Base-by-base conservation (phyloP, 2,329 filamentous ascomycete species). In the Biscogniauxia sp. region DNA sequence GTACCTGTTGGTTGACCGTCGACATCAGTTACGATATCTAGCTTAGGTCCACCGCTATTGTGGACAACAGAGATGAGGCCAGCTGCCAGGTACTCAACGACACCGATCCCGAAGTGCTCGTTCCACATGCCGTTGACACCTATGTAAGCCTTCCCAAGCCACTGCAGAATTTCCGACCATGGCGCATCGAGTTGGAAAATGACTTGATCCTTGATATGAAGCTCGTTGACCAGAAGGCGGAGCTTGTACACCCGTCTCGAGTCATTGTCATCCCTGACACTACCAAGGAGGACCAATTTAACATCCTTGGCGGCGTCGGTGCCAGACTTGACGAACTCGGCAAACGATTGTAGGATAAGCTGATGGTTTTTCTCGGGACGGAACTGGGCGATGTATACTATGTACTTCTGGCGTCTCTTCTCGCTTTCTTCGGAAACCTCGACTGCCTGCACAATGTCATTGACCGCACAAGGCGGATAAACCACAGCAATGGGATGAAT, bases 81-180 rank as follows among this genome's bases (percentile, higher is more conserved):
- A 0, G 95, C 95, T 3, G 95, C 95, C 74, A 98, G 93, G 73
- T 98, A 99, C 79, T 99, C 95, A 50, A 99, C 95, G 17, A 98
- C 93, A 1, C 95, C 95, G 61, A 99, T 99, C 20, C 95, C 95
- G 74, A 99, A 99, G 76, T 99, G 95, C 78, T 99, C 95, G 74
- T 97, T 98, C 94, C 95, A 99, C 95, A 99, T 99, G 71, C 91
- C 92, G 69, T 99, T 99, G 28, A 96, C 93, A 55, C 95, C 95
- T 1, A 99, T 85, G 19, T 87, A 94, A 3, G 90, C 88, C 64
- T 81, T 87, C 57, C 86, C 80, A 62, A 98, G 80, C 85, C 91
- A 93, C 32, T 90, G 84, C 9, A 97, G 81, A 57, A 99, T 91
- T 67, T 92, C 86, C 3, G 90, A 87, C 93, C 94, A 99, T 25